Base-by-base conservation (phyloP, 148 eudicot species). In the Rheum nobile region DNA sequence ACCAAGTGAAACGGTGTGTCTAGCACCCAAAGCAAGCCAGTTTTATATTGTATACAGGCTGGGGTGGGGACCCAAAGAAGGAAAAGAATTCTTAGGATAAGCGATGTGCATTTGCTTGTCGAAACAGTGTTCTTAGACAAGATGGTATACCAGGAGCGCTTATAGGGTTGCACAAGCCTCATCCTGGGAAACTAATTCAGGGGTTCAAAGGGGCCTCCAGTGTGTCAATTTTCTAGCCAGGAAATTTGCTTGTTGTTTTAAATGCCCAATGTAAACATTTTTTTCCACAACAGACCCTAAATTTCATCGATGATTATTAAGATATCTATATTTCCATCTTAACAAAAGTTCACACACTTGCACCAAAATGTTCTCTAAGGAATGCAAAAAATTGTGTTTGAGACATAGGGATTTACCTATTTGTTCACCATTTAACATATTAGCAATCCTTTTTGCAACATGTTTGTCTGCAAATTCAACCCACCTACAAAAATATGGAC, bases 381-480 rank as follows among this genome's bases (percentile, higher is more conserved):
- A 11, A 21, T 1, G 26, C 11, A 26, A 57, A 11, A 65, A 34
- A 65, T 7, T 31, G 39, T 31, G 39, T 0, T 7, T 34, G 29
- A 16, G 70, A 32, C 0, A 65, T 4, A 24, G 70, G 70, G 14
- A 28, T 32, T 76, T 85, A 89, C 98, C 98, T 74, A 95, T 88
- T 69, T 92, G 85, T 87, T 91, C 86, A 28, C 97, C 93, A 74
- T 95, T 95, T 65, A 95, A 74, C 90, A 82, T 79, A 38, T 80
- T 80, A 24, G 98, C 98, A 73, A 87, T 87, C 72, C 87, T 84
- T 81, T 94, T 91, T 35, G 96, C 97, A 42, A 87, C 77, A 77
- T 82, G 79, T 76, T 87, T 91, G 77, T 91, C 82, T 2, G 88
- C 76, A 76, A 94, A 94, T 75, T 94, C 98, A 75, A 95, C 97